Evolutionary conservation across 73 alveolate species (phyloP).

Genomic region (Paramecium sexaurelia): DNA sequence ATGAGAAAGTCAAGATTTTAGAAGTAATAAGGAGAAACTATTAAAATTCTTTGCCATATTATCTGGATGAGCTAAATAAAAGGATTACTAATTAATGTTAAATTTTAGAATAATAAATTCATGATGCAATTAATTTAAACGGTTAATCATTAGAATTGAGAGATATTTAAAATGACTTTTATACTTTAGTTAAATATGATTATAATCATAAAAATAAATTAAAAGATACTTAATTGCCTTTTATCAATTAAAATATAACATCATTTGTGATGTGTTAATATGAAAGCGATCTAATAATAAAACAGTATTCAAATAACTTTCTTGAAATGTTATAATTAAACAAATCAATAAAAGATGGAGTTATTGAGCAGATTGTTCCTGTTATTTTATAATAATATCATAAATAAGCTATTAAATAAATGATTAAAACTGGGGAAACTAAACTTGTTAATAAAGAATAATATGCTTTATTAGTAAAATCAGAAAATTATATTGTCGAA

Average conservation of each 20-base stretch:
- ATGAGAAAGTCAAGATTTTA: not conserved
- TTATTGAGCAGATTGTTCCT: not conserved
- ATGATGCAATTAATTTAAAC: not conserved
- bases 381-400: not conserved
- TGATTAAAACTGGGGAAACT: not conserved
- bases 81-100: not conserved
- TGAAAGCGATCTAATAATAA: not conserved
- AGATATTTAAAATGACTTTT: not conserved
- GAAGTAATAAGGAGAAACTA: not conserved
- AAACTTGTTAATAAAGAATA: not conserved
- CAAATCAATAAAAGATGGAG: not conserved
- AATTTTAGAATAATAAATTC: not conserved
- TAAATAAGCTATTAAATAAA: not conserved
- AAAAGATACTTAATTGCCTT: not conserved
- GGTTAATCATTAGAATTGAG: not conserved
- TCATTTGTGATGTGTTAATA: not conserved
- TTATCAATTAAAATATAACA: not conserved
- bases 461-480: not conserved
- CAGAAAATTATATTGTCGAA: not conserved
- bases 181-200: not conserved
- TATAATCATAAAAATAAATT: not conserved
- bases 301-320: not conserved
- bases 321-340: not conserved
- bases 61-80: not conserved
- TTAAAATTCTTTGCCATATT: not conserved